Evolutionary conservation across 2,329 filamentous ascomycete genomes (phyloP), one percentile per base, ranked within the genome.

Genomic region (Aspergillus niger): DNA sequence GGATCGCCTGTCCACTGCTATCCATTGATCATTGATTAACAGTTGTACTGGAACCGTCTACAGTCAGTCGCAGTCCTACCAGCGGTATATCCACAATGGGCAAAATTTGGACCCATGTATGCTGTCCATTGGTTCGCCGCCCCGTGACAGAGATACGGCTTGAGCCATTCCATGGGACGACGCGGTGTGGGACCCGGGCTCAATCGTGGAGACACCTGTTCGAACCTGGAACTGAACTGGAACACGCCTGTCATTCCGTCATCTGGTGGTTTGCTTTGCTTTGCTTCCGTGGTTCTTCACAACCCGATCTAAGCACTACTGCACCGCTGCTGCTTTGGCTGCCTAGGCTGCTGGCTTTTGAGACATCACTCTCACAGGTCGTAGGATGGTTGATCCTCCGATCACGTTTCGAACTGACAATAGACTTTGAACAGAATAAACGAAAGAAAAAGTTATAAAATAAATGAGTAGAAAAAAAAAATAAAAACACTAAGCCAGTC

Each of bases 141-240:
- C 57, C 56, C 59, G 57, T 60, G 57, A 60, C 53, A 59, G 52
- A 52, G 57, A 57, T 61, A 44, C 41, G 43, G 41, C 43, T 49
- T 24, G 55, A 36, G 32, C 32, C 32, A 36, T 36, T 48, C 55
- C 49, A 58, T 58, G 63, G 55, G 60, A 60, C 60, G 32, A 36
- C 32, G 50, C 36, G 39, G 26, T 52, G 63, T 65, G 63, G 63
- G 63, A 59, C 63, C 60, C 58, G 58, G 38, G 43, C 44, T 51
- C 39, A 60, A 59, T 60, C 63, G 63, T 64, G 63, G 63, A 65
- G 63, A 60, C 62, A 62, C 50, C 60, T 64, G 55, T 61, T 61
- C 59, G 59, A 57, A 57, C 59, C 49, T 61, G 61, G 58, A 61
- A 58, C 60, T 24, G 41, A 22, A 44, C 41, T 44, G 41, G 50